Evolutionary conservation across 1,284 basidiomycete genomes (phyloP).

Genomic region (Sanghuangporus baumii): DNA sequence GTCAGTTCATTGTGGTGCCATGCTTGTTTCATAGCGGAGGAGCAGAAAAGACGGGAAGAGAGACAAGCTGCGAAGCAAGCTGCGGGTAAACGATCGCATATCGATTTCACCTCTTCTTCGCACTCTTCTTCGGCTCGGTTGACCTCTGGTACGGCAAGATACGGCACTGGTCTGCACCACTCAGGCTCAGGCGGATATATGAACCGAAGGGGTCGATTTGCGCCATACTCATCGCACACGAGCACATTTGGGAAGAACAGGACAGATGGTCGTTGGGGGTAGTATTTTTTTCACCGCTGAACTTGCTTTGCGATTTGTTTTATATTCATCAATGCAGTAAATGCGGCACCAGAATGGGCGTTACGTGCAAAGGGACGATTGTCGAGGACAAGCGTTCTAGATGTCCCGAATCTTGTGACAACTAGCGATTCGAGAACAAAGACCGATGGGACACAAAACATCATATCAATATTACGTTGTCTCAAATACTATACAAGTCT

Average conservation of each 20-base stretch:
- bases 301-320: not conserved
- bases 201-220: not conserved
- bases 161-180: not conserved
- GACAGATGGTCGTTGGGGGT: constrained; percentile 2
- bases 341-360: too few species aligned
- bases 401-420: too few species aligned
- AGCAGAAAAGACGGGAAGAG: constrained; percentile 56
- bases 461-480: too few species aligned
- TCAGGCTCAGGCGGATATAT: not conserved
- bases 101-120: constrained; percentile 41
- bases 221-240: constrained; percentile 1
- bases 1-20: not conserved
- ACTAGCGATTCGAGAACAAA: too few species aligned
- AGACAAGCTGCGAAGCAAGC: constrained; percentile 44
- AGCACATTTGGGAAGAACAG: not conserved
- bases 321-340: not conserved
- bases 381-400: too few species aligned
- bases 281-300: not conserved
- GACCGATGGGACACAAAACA: too few species aligned
- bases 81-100: constrained; percentile 47
- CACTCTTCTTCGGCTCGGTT: not conserved
- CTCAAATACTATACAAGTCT: too few species aligned
- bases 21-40: constrained; percentile 26
- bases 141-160: not conserved
- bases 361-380: too few species aligned